Evolutionary conservation across 306 rosid genomes (phyloP), one percentile per base, ranked within the genome.

Genomic region (Aeschynomene evenia): DNA sequence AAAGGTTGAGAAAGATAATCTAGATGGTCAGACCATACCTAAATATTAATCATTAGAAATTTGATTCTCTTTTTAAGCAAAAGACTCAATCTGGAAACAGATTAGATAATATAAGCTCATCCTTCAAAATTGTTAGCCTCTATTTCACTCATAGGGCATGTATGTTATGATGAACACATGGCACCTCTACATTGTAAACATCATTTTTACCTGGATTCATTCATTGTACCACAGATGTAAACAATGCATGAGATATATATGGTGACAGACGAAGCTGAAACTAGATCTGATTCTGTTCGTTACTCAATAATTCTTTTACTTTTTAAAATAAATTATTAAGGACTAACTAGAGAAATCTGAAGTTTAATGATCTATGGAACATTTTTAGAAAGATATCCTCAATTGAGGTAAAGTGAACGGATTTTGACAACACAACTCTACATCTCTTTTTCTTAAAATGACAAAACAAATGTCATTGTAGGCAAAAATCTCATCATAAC

Each of bases 281-380:
- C 76, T n/a, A 58, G 34, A 63, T 28, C 37, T 22, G 23, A 54
- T 69, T 20, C 70, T 69, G 63, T 54, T 63, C 56, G 39, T 66
- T 23, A 49, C 37, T 24, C 34, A 52, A 61, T 73, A 2, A 26
- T 28, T 28, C 31, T 28, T 28, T 28, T 45, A n/a, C n/a, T n/a
- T n/a, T n/a, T n/a, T n/a, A n/a, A n/a, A n/a, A n/a, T n/a, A n/a
- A n/a, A n/a, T n/a, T n/a, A n/a, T n/a, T n/a, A n/a, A n/a, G n/a
- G n/a, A n/a, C n/a, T n/a, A 36, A 68, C 21, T 18, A 29, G 13
- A 61, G 8, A 33, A 73, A 33, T 18, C 2, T 1, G 14, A 23
- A 1, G 53, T 43, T 73, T 61, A 9, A 59, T 31, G 18, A 19
- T n/a, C 16, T 65, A 12, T 33, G 28, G 11, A 31, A 40, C 13